These are phyloP conservation scores for Hymenoscyphus fraxineus DNA, from an alignment of 2,329 filamentous ascomycete genomes.

Conservation along the genomic window DNA sequence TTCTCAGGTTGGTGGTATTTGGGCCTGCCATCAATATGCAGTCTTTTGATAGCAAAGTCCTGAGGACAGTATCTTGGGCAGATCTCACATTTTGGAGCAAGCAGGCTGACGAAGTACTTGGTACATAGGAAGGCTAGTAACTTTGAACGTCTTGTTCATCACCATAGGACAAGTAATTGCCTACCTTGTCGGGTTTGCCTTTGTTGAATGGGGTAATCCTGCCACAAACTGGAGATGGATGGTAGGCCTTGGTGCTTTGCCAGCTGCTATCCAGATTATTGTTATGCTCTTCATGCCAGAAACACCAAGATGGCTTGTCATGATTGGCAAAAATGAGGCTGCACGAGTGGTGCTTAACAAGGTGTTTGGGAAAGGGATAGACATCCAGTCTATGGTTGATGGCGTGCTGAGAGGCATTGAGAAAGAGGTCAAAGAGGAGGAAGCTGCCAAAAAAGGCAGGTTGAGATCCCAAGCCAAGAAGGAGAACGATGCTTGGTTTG, in stretches of 20 bases:
- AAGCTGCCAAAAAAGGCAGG: conserved; percentile 42
- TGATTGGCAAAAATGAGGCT: conserved; percentile 55
- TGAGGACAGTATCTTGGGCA: no score
- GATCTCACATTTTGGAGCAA: background rate
- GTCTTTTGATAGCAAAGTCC: no score
- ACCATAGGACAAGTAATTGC: conserved; percentile 86
- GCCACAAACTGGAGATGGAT: conserved; percentile 80
- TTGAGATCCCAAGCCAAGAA: conserved; percentile 23
- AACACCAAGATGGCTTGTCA: conserved; percentile 83
- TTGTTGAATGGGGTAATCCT: conserved; percentile 52
- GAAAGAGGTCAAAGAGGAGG: conserved; percentile 68
- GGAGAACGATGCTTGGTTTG: conserved; percentile 24
- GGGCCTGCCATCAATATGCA: background rate
- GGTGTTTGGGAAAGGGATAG: conserved; percentile 53
- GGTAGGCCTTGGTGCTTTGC: conserved; percentile 78
- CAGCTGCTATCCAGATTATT: conserved; percentile 66
- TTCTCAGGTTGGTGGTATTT: background rate
- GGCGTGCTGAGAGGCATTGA: conserved; percentile 66
- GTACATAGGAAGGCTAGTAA: conserved; percentile 65
- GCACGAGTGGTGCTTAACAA: conserved; percentile 63
- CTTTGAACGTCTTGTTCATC: conserved; percentile 76
- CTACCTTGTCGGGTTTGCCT: conserved; percentile 77
- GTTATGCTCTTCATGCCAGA: conserved; percentile 76
- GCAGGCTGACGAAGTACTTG: background rate
- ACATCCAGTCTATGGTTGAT: conserved; percentile 48